phyloP scores from a whole-genome alignment of 2,329 filamentous ascomycete genomes.

The Ceratocystis albifundus region DNA sequence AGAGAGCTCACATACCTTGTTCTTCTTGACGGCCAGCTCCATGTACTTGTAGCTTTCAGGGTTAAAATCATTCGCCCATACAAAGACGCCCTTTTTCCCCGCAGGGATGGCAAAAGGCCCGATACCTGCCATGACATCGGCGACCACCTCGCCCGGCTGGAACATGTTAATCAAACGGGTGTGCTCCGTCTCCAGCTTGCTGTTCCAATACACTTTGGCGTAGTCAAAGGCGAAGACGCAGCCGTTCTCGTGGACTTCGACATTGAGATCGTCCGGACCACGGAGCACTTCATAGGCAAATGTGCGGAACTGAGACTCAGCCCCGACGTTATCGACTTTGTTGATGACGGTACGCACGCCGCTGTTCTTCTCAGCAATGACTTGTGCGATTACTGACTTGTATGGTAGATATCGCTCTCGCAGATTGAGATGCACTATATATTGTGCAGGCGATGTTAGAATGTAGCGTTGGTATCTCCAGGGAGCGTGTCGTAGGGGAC shows the following conservation, averaged over 20 bases:
- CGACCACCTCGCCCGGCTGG: conserved; percentile 74
- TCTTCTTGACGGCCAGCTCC: conserved; percentile 55
- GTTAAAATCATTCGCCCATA: conserved; percentile 96
- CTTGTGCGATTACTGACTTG: conserved; percentile 72
- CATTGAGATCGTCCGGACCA: conserved; percentile 70
- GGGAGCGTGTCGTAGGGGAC: conserved; percentile 26
- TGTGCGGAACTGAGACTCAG: conserved; percentile 75
- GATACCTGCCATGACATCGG: conserved; percentile 94
- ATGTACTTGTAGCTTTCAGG: conserved; percentile 73
- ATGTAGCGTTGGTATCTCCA: not conserved
- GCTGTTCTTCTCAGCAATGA: conserved; percentile 82
- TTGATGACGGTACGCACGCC: conserved; percentile 82
- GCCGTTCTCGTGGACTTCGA: conserved; percentile 67
- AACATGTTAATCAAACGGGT: conserved; percentile 66
- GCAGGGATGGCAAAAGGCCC: conserved; percentile 90
- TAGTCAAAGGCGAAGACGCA: conserved; percentile 93
- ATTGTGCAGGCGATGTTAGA: conserved; percentile 22
- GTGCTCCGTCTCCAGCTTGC: conserved; percentile 79
- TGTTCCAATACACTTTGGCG: conserved; percentile 97
- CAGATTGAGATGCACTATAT: conserved; percentile 85
- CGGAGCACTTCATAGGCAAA: conserved; percentile 85
- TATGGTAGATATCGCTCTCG: conserved; percentile 72
- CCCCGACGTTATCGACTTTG: conserved; percentile 81
- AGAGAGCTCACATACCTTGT: conserved; percentile 53
- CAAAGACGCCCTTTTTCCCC: conserved; percentile 79